Percentiles rank a stretch among this genome's conserved stretches.
Conservation (phyloP, 768 basidiomycete genomes). For the Rhizopogon roseolus region DNA sequence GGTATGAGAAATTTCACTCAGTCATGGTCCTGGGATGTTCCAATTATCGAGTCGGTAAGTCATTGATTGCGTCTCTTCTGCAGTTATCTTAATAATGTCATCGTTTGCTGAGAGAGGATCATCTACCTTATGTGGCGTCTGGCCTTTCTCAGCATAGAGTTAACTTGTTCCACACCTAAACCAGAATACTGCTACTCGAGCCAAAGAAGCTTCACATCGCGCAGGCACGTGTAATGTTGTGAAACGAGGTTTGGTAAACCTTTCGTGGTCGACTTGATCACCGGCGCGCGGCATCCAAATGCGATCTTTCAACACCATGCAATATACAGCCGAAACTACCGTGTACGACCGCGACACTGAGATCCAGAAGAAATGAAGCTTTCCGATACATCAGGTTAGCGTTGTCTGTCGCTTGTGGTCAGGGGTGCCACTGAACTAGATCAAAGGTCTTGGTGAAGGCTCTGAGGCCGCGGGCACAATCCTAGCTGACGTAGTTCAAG, state of each 20-base stretch:
- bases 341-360: background rate
- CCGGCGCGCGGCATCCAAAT: slow-evolving; percentile 25
- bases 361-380: background rate
- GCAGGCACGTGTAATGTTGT: slow-evolving; percentile 14
- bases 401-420: background rate
- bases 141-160: background rate
- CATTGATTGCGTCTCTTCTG: background rate
- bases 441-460: slow-evolving; percentile 9
- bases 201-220: background rate
- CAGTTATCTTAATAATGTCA: background rate
- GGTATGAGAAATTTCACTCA: too few species aligned
- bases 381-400: slow-evolving; percentile 9
- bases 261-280: slow-evolving; percentile 27
- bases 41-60: too few species aligned
- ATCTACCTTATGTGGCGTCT: background rate
- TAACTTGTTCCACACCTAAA: background rate
- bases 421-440: slow-evolving; percentile 17
- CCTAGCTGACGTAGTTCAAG: slow-evolving; percentile 3
- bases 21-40: too few species aligned
- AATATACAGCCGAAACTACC: slow-evolving; percentile 9
- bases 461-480: background rate
- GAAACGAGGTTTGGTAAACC: slow-evolving; percentile 30
- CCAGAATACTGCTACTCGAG: background rate
- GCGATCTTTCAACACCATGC: slow-evolving; percentile 11
- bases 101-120: background rate